Base-by-base conservation (phyloP, 2,329 filamentous ascomycete species). In the Clonostachys solani region DNA sequence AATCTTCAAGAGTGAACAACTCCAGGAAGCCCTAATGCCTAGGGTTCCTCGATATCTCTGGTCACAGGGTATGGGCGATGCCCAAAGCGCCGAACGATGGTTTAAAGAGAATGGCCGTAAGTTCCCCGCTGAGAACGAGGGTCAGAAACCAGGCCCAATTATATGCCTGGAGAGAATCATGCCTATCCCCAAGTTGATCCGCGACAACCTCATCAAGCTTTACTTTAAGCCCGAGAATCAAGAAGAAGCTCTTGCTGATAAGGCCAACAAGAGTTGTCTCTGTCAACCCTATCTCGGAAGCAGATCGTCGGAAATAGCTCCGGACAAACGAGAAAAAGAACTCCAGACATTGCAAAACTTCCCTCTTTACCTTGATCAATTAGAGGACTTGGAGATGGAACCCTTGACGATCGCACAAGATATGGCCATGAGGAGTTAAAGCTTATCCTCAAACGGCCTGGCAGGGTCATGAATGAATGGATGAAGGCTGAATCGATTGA, bases 331-430 rank as follows among this genome's bases (percentile, higher is more conserved):
- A 12, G 23, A 47, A 17, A n/a, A 29, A 13, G 44, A 37, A 13
- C 34, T n/a, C 10, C 17, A 35, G 16, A 44, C 40, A 15, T 34
- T 44, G 34, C 40, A 42, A 18, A 44, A 49, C n/a, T 47, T 47
- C 33, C 47, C 44, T 5, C 37, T 49, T 16, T 49, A 49, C 34
- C 47, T 47, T 23, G 47, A 49, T 17, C 12, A 35, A 6, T 10
- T 49, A 8, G n/a, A 19, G 6, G 40, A 43, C 7, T 17, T 47
- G 13, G 34, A 44, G 16, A 47, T 49, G 40, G 40, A 49, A 12
- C 47, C 47, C 6, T n/a, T 44, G 19, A 12, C 16, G 2, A 47
- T 49, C 13, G 44, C 47, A 29, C 17, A 19, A 9, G 47, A 49
- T 13, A 49, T 49, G 47, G 44, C 47, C 12, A 5, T 47, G 23